These are phyloP conservation scores for Sporobolomyces pararoseus DNA, from an alignment of 768 basidiomycete genomes.

Conservation along the genomic window DNA sequence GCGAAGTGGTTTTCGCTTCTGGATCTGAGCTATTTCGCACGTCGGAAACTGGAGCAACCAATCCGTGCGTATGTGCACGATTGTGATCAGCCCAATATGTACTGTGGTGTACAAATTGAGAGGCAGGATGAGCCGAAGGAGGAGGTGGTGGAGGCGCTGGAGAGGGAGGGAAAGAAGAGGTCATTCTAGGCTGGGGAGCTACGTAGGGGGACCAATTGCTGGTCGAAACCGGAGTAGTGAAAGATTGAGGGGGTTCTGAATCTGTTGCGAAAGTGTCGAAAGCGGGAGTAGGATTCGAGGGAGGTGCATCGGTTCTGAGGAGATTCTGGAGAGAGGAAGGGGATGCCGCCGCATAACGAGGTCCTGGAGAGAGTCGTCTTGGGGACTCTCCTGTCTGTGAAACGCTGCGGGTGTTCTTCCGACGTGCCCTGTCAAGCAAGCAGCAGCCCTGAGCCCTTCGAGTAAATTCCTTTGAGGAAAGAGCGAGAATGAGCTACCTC, in stretches of 20 bases:
- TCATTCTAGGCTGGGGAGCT: neutral
- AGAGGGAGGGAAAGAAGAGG: conserved; percentile 6
- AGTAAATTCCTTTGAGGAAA: no score
- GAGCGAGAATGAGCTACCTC: neutral
- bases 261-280: neutral
- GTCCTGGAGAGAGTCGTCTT: neutral
- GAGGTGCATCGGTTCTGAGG: conserved; percentile 5
- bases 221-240: neutral
- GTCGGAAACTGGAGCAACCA: no score
- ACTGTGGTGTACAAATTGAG: no score
- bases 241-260: neutral
- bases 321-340: conserved; percentile 12
- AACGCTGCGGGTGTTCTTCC: neutral
- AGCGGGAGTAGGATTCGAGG: neutral
- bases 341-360: conserved; percentile 10
- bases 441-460: no score
- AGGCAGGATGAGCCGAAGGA: no score
- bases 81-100: no score
- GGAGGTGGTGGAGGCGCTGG: neutral
- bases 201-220: neutral
- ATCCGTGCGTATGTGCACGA: no score
- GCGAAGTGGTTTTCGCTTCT: neutral
- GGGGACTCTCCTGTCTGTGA: neutral
- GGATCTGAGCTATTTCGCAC: no score
- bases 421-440: conserved; percentile 13